Evolutionary conservation across 352 stramenopile species (phyloP).

Genomic region (Saprolegnia parasitica): DNA sequence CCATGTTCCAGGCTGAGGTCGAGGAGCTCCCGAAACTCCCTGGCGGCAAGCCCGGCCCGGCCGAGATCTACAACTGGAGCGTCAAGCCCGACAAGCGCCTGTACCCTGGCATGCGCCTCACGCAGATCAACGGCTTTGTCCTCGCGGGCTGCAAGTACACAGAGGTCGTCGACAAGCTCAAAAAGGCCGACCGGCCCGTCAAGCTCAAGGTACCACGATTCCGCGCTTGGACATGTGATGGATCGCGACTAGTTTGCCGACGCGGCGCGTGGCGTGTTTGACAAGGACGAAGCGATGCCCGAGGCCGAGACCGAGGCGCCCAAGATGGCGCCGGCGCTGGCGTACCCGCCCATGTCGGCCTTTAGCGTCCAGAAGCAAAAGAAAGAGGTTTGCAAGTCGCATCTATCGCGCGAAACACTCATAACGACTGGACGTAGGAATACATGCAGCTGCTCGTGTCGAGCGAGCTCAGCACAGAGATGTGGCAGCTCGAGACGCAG

Average conservation of each 20-base stretch:
- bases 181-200: conserved; percentile 60
- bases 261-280: conserved; percentile 47
- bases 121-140: conserved; percentile 60
- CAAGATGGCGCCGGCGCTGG: conserved; percentile 34
- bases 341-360: conserved; percentile 34
- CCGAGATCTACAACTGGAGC: conserved; percentile 87
- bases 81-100: conserved; percentile 74
- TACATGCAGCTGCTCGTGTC: conserved; percentile 75
- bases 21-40: conserved; percentile 80
- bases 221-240: not conserved
- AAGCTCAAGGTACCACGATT: conserved; percentile 40
- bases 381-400: too few species aligned
- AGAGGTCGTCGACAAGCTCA: conserved; percentile 73
- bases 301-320: too few species aligned
- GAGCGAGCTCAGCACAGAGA: conserved; percentile 75
- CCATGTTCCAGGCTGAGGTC: conserved; percentile 84
- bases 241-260: conserved; percentile 48
- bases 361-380: conserved; percentile 42
- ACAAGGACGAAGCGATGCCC: not conserved
- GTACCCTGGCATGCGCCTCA: conserved; percentile 81
- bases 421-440: too few species aligned
- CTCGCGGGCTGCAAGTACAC: conserved; percentile 78
- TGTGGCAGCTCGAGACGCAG: conserved; percentile 82
- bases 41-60: conserved; percentile 72
- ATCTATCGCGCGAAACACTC: too few species aligned